Percentiles rank a stretch among this genome's conserved stretches.
phyloP scores from a whole-genome alignment of 768 basidiomycete species.

The Suillus hirtellus region DNA sequence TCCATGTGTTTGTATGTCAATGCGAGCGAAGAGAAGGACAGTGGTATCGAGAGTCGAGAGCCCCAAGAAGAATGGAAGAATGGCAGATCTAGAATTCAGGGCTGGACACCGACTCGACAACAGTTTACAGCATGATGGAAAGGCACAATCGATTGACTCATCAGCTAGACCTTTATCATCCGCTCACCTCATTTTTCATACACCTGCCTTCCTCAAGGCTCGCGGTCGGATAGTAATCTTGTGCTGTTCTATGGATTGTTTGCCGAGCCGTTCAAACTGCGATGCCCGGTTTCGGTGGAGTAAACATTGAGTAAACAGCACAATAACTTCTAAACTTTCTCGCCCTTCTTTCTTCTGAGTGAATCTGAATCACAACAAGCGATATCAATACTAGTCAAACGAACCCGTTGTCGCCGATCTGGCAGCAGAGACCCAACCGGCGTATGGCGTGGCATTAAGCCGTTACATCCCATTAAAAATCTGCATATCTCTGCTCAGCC shows the following conservation, averaged over 20 bases:
- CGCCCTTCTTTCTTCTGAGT: slow-evolving; percentile 6
- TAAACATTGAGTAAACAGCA: slow-evolving; percentile 1
- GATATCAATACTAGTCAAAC: slow-evolving; percentile 2
- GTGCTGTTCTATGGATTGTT: not conserved
- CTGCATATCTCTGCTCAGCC: not conserved
- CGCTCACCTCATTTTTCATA: slow-evolving; percentile 6
- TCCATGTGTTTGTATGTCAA: not conserved
- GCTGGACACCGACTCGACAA: not conserved
- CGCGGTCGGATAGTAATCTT: not conserved
- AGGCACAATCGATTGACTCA: not conserved
- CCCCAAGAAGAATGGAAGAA: not conserved
- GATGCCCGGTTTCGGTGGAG: slow-evolving; percentile 1
- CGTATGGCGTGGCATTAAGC: not conserved
- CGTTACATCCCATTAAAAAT: not conserved
- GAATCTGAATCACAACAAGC: slow-evolving; percentile 1
- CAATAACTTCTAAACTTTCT: not conserved
- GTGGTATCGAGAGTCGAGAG: not conserved
- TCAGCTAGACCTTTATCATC: not conserved
- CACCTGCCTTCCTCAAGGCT: slow-evolving; percentile 8
- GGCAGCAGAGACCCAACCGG: not conserved
- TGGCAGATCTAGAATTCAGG: not conserved
- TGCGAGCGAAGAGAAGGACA: not conserved
- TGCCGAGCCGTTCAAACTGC: slow-evolving; percentile 2
- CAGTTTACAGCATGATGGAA: slow-evolving; percentile 6
- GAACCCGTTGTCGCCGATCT: not conserved